Evolutionary conservation across 164 flowering plant genomes (phyloP).

Genomic region (Akebia trifoliata): DNA sequence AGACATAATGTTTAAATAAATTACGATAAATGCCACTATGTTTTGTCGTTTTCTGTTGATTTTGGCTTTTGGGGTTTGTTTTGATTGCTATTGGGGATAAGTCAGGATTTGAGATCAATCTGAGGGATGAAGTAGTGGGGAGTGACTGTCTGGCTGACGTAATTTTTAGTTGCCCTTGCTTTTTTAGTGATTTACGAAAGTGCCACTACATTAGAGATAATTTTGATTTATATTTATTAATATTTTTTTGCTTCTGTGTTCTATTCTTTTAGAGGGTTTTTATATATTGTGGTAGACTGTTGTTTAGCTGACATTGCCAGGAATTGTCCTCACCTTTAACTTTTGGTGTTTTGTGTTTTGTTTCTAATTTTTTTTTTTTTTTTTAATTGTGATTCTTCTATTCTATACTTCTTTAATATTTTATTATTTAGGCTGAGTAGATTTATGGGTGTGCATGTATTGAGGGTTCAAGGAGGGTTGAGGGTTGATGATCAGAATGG

Average conservation of each 20-base stretch:
- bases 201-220: no score
- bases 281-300: slow-evolving; percentile 14
- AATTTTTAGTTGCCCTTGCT: slow-evolving; percentile 20
- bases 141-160: slow-evolving; percentile 37
- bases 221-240: no score
- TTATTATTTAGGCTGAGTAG: slow-evolving; percentile 6
- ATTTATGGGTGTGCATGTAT: slow-evolving; percentile 3
- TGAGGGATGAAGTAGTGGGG: slow-evolving; percentile 26
- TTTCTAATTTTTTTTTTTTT: not conserved
- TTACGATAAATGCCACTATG: slow-evolving; percentile 23
- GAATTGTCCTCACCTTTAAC: slow-evolving; percentile 24
- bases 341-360: slow-evolving; percentile 2
- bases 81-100: slow-evolving; percentile 3
- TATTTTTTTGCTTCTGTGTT: slow-evolving; percentile 3
- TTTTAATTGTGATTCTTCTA: slow-evolving; percentile 21
- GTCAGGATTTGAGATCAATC: slow-evolving; percentile 1
- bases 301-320: slow-evolving; percentile 37
- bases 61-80: slow-evolving; percentile 5
- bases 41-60: slow-evolving; percentile 30
- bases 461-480: not conserved
- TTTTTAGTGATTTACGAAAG: no score
- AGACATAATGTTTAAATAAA: not conserved
- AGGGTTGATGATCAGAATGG: not conserved
- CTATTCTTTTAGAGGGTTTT: slow-evolving; percentile 20
- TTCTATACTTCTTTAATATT: slow-evolving; percentile 5